Evolutionary conservation across 2,329 filamentous ascomycete genomes (phyloP), one percentile per base, ranked within the genome.

Genomic region (Phaeophleospora eucalypticola): DNA sequence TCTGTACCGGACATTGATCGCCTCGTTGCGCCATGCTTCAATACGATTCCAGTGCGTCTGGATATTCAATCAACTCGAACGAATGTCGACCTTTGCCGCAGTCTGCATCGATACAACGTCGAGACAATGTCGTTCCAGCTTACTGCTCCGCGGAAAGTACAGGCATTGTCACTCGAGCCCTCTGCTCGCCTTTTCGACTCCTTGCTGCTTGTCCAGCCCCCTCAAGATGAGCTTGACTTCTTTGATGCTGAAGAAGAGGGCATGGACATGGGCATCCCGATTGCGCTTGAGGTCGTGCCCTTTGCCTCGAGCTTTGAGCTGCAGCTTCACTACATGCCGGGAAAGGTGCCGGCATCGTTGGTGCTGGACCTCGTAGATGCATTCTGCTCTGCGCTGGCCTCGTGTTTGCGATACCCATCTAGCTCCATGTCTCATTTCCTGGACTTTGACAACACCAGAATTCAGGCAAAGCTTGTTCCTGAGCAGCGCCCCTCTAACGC

Each of bases 1-100:
- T 69, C 80, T 0, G 65, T 90, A 2, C 76, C 84, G 4, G 79
- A 77, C 0, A 72, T 91, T 9, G 82, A 90, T 32, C 72, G 76
- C 3, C 77, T 95, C 4, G 79, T 94, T n/a, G 89, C 87, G 0
- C 90, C 90, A 0, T 95, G 89, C 64, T 95, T 96, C 73, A 96
- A 95, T 62, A 95, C 90, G 0, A 68, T 95, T 10, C 89, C 90
- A 0, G 62, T 89, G 1, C 79, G 88, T 19, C 68, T 81, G 14
- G 68, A 80, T 24, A 51, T 86, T 8, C 67, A 73, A 1, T 61
- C 62, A 2, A 64, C 64, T 2, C 70, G 65, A 1, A 76, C 74
- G 14, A 82, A 83, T 46, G 58, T 73, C 0, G 76, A 82, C 4
- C 62, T 89, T 9, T 68, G 85, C 19, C 78, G 77, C 46, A 64